These are phyloP conservation scores for Candida easanensis DNA, from an alignment of 805 yeast genomes.

Conservation along the genomic window DNA sequence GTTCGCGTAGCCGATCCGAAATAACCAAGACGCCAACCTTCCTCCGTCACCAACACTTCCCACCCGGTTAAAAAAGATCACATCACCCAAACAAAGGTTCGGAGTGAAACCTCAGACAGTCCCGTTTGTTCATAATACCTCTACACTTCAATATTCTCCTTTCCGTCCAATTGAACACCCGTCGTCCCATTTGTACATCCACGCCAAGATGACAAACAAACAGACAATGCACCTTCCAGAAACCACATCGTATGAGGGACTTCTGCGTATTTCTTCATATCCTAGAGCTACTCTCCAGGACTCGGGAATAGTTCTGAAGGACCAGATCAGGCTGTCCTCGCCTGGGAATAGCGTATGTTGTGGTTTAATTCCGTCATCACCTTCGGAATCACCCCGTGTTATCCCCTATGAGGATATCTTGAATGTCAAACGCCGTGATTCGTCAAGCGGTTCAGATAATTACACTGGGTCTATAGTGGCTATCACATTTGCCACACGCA, in stretches of 20 bases:
- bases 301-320: slow-evolving; percentile 16
- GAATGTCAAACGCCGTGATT: slow-evolving; percentile 8
- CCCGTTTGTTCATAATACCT: too few species aligned
- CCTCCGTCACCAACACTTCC: too few species aligned
- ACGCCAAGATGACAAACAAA: not conserved
- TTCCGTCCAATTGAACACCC: too few species aligned
- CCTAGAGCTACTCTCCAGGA: not conserved
- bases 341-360: slow-evolving; percentile 18
- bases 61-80: too few species aligned
- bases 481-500: slow-evolving; percentile 35
- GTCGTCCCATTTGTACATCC: too few species aligned
- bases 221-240: not conserved
- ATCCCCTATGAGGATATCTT: slow-evolving; percentile 25
- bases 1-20: too few species aligned
- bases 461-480: slow-evolving; percentile 21
- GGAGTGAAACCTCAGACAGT: too few species aligned
- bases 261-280: not conserved
- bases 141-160: too few species aligned
- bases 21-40: too few species aligned
- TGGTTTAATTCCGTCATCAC: not conserved
- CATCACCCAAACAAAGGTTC: too few species aligned
- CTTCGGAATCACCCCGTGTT: slow-evolving; percentile 1
- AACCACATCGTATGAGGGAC: not conserved
- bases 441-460: not conserved
- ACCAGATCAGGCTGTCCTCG: slow-evolving; percentile 20